Conservation (phyloP, 2,329 filamentous ascomycete species). For the Phyllosticta citribraziliensis region DNA sequence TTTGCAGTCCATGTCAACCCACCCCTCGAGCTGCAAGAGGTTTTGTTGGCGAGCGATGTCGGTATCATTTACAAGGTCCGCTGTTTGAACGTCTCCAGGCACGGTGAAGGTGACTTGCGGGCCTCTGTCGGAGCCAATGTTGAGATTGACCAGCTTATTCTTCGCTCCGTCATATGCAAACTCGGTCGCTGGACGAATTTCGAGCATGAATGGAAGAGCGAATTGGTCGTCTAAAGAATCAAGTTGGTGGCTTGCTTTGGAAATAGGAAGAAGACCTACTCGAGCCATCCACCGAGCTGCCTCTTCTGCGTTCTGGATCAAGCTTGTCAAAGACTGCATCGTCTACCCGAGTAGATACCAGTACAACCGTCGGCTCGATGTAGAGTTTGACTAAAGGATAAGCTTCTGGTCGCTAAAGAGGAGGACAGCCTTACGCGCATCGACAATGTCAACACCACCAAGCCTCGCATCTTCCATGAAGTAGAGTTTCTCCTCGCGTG, state of each 20-base stretch:
- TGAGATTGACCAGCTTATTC: conserved; percentile 53
- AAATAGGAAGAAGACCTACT: conserved; percentile 8
- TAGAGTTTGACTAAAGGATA: conserved; percentile 46
- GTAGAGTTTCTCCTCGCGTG: conserved; percentile 57
- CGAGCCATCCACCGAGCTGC: conserved; percentile 21
- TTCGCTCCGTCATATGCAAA: conserved; percentile 61
- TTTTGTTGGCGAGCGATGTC: conserved; percentile 48
- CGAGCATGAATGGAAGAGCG: conserved; percentile 51
- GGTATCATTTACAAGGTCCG: conserved; percentile 18
- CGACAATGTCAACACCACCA: conserved; percentile 54
- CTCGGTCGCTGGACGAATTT: conserved; percentile 59
- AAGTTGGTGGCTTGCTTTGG: background rate
- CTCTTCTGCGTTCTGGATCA: conserved; percentile 32
- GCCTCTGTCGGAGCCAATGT: conserved; percentile 39
- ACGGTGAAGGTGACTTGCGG: conserved; percentile 49
- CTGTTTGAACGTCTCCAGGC: conserved; percentile 42
- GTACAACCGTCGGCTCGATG: conserved; percentile 50
- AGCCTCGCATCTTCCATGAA: conserved; percentile 68
- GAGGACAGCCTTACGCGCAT: conserved; percentile 28
- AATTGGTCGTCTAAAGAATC: conserved; percentile 35
- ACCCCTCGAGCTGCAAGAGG: conserved; percentile 58
- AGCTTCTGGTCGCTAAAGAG: conserved; percentile 5
- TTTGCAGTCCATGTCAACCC: conserved; percentile 63
- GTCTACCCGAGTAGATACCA: conserved; percentile 48
- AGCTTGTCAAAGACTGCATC: conserved; percentile 37